A percentile compares a stretch with the other conserved stretches of the same genome.
Conservation (phyloP, 805 yeast species). For the Candida ulmi region DNA sequence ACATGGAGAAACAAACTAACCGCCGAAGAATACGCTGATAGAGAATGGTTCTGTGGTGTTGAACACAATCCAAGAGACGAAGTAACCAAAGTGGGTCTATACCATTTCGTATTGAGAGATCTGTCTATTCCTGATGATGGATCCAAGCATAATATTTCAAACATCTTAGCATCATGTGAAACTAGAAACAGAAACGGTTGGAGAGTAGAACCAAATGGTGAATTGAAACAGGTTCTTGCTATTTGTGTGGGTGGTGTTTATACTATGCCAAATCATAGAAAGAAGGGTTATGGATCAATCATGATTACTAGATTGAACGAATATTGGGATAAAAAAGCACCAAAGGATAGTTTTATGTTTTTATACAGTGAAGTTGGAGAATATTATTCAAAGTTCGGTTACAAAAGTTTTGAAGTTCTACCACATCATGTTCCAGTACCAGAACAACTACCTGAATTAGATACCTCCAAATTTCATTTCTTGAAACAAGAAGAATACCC, state of each 20-base stretch:
- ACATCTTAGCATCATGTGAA: slow-evolving; percentile 37
- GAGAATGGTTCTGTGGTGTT: slow-evolving; percentile 29
- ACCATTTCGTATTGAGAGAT: slow-evolving; percentile 30
- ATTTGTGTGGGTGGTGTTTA: slow-evolving; percentile 56
- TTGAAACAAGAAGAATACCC: slow-evolving; percentile 27
- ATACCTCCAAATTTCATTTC: slow-evolving; percentile 13
- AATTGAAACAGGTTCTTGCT: slow-evolving; percentile 25
- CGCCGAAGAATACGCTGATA: slow-evolving; percentile 29
- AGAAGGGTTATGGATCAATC: slow-evolving; percentile 47
- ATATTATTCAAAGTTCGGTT: slow-evolving; percentile 62
- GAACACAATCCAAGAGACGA: slow-evolving; percentile 22
- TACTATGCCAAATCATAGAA: slow-evolving; percentile 42
- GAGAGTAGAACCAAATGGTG: slow-evolving; percentile 22
- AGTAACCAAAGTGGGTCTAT: slow-evolving; percentile 24
- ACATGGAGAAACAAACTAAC: slow-evolving; percentile 30
- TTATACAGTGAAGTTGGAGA: slow-evolving; percentile 73
- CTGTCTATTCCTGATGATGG: slow-evolving; percentile 16
- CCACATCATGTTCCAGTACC: slow-evolving; percentile 24
- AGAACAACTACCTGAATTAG: slow-evolving; percentile 10
- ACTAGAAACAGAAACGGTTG: slow-evolving; percentile 33
- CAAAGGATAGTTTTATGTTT: slow-evolving; percentile 29
- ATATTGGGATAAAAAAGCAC: slow-evolving; percentile 28
- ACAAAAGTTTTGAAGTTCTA: slow-evolving; percentile 35
- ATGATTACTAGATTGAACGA: slow-evolving; percentile 38
- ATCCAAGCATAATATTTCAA: slow-evolving; percentile 11